Evolutionary conservation across 2,329 filamentous ascomycete genomes (phyloP), one percentile per base, ranked within the genome.

Genomic region (Dactylellina cionopaga): DNA sequence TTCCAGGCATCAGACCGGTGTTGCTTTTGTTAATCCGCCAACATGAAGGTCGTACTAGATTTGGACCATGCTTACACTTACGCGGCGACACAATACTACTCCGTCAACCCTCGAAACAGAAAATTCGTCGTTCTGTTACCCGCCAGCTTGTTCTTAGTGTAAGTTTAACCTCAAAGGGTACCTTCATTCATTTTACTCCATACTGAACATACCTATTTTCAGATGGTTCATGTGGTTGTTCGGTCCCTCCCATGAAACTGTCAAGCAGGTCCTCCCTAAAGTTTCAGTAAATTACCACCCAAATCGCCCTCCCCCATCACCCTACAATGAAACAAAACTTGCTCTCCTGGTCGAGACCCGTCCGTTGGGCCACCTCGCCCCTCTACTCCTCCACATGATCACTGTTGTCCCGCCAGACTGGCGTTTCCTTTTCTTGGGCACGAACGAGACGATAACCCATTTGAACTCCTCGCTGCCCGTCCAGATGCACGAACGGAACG

Each of bases 321-420:
- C 79, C 6, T 83, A 80, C 79, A 85, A 86, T 76, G 79, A 80
- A 56, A 83, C 81, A 72, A 86, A 86, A 77, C 80, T 87, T 27
- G 85, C 84, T 22, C 82, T 87, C 5, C 81, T 87, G n/a, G 83
- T 87, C 69, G 85, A 87, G 77, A 83, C 83, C 78, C 83, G 85
- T 0, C 77, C 82, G 1, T 80, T 81, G 37, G 81, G 84, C 1
- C 79, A 83, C 71, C 82, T 87, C 47, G 84, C 84, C 2, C 85
- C 85, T 1, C 80, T 85, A 27, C 80, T 86, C 77, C 80, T 86
- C 19, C 85, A 87, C 76, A 85, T 87, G 80, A 86, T 86, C 74
- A 80, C 83, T 3, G 83, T 86, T n/a, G 83, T 87, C 1, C 85
- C 85, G 1, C 82, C 84, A 1, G 84, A 86, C 79, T 87, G 85